Evolutionary conservation across 2,329 filamentous ascomycete species (phyloP).

Genomic region (Escovopsis weberi): DNA sequence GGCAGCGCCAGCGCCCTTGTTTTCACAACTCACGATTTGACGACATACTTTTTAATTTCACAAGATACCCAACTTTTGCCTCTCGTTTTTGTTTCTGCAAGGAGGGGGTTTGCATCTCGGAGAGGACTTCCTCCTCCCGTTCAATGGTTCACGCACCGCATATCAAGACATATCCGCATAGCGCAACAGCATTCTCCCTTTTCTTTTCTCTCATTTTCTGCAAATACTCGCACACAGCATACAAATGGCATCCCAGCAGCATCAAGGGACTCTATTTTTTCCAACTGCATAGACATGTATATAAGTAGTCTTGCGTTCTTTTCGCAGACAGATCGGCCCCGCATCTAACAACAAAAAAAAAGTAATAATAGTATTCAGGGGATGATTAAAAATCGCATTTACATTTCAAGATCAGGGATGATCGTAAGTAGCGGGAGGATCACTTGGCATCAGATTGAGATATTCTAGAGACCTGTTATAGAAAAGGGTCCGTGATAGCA

Average conservation of each 20-base stretch:
- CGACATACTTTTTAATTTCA: slow-evolving; percentile 6
- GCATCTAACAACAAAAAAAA: too few species aligned
- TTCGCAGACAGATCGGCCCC: too few species aligned
- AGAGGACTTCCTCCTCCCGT: slow-evolving; percentile 1
- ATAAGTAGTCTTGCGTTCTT: not conserved
- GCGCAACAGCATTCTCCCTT: not conserved
- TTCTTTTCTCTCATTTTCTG: not conserved
- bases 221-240: not conserved
- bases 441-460: too few species aligned
- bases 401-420: too few species aligned
- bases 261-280: too few species aligned
- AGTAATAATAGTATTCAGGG: too few species aligned
- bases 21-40: slow-evolving; percentile 2
- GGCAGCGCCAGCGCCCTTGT: slow-evolving; percentile 4
- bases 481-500: too few species aligned
- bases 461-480: too few species aligned
- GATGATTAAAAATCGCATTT: too few species aligned
- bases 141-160: not conserved
- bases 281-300: not conserved
- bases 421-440: too few species aligned
- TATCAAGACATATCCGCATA: too few species aligned
- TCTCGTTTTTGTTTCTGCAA: slow-evolving; percentile 1
- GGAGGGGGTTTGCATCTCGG: not conserved
- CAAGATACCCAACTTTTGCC: slow-evolving; percentile 7
- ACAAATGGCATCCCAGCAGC: too few species aligned